phyloP scores from a whole-genome alignment of 441 rosid species.

The Flueggea neowawraea region DNA sequence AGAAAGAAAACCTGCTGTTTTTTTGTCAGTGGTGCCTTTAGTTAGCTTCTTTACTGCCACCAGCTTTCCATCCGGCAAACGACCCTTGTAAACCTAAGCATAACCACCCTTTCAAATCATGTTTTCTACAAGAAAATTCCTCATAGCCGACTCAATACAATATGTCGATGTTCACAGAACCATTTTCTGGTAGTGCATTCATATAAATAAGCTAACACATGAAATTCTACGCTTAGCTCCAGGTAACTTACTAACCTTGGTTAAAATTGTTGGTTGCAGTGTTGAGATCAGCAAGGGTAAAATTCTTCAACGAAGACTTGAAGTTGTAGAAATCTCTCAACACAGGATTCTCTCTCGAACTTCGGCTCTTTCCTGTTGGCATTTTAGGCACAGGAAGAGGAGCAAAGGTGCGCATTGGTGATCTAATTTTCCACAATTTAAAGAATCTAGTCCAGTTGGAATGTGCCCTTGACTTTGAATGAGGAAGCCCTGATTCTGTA shows the following conservation, averaged over 20 bases:
- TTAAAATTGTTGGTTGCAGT: slow-evolving; percentile 69
- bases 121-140: slow-evolving; percentile 45
- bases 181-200: too few species aligned
- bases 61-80: slow-evolving; percentile 56
- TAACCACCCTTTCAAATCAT: slow-evolving; percentile 82
- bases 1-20: slow-evolving; percentile 56
- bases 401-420: slow-evolving; percentile 52
- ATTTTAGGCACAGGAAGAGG: slow-evolving; percentile 33
- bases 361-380: slow-evolving; percentile 37
- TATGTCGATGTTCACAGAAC: not conserved
- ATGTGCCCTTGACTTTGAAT: slow-evolving; percentile 30
- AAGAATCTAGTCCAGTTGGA: slow-evolving; percentile 72
- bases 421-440: slow-evolving; percentile 58
- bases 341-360: slow-evolving; percentile 31
- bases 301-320: slow-evolving; percentile 56
- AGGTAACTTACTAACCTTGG: slow-evolving; percentile 33
- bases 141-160: slow-evolving; percentile 6
- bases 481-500: slow-evolving; percentile 7
- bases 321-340: slow-evolving; percentile 51
- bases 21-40: slow-evolving; percentile 74
- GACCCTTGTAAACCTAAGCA: slow-evolving; percentile 81
- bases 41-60: slow-evolving; percentile 71
- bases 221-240: not conserved
- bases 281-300: slow-evolving; percentile 55
- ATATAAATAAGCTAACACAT: not conserved